Evolutionary conservation across 1,284 basidiomycete genomes (phyloP), one percentile per base, ranked within the genome.

Genomic region (Papiliotrema terrestris): DNA sequence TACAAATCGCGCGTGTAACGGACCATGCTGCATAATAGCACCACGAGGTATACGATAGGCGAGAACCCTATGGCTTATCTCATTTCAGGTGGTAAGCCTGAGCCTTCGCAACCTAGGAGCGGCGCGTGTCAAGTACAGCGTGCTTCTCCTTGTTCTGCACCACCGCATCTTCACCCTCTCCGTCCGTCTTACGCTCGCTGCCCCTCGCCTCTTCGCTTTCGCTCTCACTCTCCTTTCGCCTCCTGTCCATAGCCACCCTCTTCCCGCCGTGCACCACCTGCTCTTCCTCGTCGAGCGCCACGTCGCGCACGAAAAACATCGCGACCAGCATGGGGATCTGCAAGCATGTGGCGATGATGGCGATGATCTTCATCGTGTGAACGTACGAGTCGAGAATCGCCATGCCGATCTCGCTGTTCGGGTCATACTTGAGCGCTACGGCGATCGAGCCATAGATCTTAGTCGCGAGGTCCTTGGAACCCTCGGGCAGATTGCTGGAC

Each of bases 301-400:
- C 37, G 49, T 60, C 49, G 25, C 49, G 38, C 29, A 60, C 52
- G 42, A 60, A 54, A 52, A 60, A 52, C 58, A 60, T 60, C 39
- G 39, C 44, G 26, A 60, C 42, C 20, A 60, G 36, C 58, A 60
- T 60, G 20, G 58, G 58, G 35, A 60, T 50, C 51, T 60, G 58
- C 17, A 57, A 36, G 36, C 58, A 60, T 2, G 58, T 60, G 4
- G 58, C 51, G 15, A 60, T 51, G 39, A 60, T 57, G 23, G 58
- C 55, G 26, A 60, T 51, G 25, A 60, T 58, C 45, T 55, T 54
- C 58, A 57, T 57, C 17, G 58, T 57, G 48, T 60, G 48, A 15
- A 54, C 45, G 41, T 60, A 60, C 4, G 55, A 57, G 26, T 55
- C 32, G 11, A 49, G 19, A 22, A 60, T 57, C 8, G 58, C 51